Evolutionary conservation across 345 rosid genomes (phyloP), one percentile per base, ranked within the genome.

Genomic region (Salix koriyanagi): DNA sequence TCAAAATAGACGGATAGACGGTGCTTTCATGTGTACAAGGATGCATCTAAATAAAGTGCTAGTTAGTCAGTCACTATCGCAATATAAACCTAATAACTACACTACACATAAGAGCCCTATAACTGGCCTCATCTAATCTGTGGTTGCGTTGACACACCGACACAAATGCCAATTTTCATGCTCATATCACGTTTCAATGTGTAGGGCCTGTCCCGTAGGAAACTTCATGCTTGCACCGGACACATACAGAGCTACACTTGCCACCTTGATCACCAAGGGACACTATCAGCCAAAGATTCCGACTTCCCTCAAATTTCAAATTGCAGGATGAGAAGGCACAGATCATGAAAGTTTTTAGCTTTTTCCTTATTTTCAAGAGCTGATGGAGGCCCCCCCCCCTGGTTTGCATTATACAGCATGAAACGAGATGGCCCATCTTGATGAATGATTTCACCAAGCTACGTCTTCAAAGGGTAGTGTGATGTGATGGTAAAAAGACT

Each of bases 371-470:
- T 80, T 70, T 77, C 44, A 60, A 37, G 67, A 56, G 32, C 58
- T 6, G 73, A 52, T 68, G 76, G 41, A 70, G 44, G 6, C 72
- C 76, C 46, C 26, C 46, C 26, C 77, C 26, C 77, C 74, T 32
- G 13, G 61, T 41, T 12, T 26, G 74, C 60, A 76, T 62, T 42
- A 70, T 56, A 42, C 21, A 13, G 34, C 32, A 72, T 52, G 76
- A 42, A 50, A 50, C 21, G 30, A 69, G 71, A 69, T 65, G 15
- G 34, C 58, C 80, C 32, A 65, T 76, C 78, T 25, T 65, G 76
- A 72, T 67, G 62, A 34, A 74, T 75, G 70, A 83, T 82, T 73
- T 75, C 74, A 76, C 79, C 30, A 36, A 4, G 7, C 37, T 7
- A 32, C 0, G 32, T 30, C 0, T 32, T 32, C 34, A 32, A 32